A percentile compares a stretch with the other conserved stretches of the same genome.
Evolutionary conservation across 108 stramenopile genomes (phyloP).

Genomic region (Conticribra weissflogii): DNA sequence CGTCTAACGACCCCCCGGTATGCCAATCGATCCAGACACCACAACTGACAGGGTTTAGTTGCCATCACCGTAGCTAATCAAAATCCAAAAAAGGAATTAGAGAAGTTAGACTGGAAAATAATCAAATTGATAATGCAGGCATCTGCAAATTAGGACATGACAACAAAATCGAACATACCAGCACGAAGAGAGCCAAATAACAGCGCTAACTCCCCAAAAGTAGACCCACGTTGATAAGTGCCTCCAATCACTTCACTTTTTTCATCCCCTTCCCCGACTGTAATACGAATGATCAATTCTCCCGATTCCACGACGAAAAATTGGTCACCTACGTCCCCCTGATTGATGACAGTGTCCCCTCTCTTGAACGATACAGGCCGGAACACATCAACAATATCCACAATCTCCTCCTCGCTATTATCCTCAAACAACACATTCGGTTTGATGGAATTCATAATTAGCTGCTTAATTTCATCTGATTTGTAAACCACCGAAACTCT

Average conservation of each 20-base stretch:
- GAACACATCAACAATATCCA: conserved; percentile 76
- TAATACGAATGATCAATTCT: conserved; percentile 8
- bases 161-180: too few relatives aligned
- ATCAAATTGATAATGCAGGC: too few relatives aligned
- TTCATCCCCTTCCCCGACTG: conserved; percentile 1
- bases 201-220: conserved; percentile 80
- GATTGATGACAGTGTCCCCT: conserved; percentile 61
- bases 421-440: conserved; percentile 69
- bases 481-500: conserved; percentile 13
- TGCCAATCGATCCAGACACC: conserved; percentile 79
- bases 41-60: conserved; percentile 54
- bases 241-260: conserved; percentile 46
- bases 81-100: too few relatives aligned
- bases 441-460: conserved; percentile 64
- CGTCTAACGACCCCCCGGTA: conserved; percentile 73
- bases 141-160: too few relatives aligned
- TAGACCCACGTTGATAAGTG: conserved; percentile 40
- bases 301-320: conserved; percentile 73
- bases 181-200: conserved; percentile 88
- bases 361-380: conserved; percentile 35
- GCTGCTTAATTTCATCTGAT: conserved; percentile 31
- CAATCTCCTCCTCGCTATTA: conserved; percentile 58
- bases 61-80: conserved; percentile 87
- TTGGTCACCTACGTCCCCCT: conserved; percentile 80
- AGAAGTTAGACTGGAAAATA: too few relatives aligned